Base-by-base conservation (phyloP, 2,329 filamentous ascomycete species). In the Cladophialophora chaetospira region DNA sequence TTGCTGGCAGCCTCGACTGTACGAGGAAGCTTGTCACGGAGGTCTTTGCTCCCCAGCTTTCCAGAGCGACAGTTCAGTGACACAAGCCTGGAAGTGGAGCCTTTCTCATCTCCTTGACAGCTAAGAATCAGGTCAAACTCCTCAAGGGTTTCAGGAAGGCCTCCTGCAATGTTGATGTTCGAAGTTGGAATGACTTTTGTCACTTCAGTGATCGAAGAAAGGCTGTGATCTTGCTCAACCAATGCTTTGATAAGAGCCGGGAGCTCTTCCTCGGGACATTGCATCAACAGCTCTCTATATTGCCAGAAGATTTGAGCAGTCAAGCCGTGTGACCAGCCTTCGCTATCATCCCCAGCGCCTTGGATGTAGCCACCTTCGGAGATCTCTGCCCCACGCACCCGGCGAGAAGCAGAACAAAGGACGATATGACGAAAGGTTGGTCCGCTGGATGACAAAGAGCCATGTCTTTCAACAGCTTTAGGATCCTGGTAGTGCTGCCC, bases 291-390 rank as follows among this genome's bases (percentile, higher is more conserved):
- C 0, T 82, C 75, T 38, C 75, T 77, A 65, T 96, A 78, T 2
- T 72, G 72, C 94, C 94, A 99, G 73, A 96, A 99, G 0, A 93
- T 62, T 0, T 76, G 70, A 0, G 93, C 84, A 0, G 89, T 94
- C 13, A 97, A 80, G 0, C 90, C 91, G 51, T 82, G 76, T 1
- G 91, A 88, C 94, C 94, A 99, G 65, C 89, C 90, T 77, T 99
- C 94, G 10, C 88, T 90, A 70, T 99, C 94, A 71, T 99, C 94
- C 2, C 88, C 94, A 0, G 93, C 93, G 48, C 94, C 94, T 73
- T 97, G 94, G 57, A 99, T 88, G 69, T 99, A 99, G 4, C 86
- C 86, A 2, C 82, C 83, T 68, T 88, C 85, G 25, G 83, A 83
- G 64, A 83, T 78, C 69, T 93, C 89, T 2, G 82, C 84, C 10